Evolutionary conservation across 345 rosid genomes (phyloP), one percentile per base, ranked within the genome.

Genomic region (Ceriops decandra): DNA sequence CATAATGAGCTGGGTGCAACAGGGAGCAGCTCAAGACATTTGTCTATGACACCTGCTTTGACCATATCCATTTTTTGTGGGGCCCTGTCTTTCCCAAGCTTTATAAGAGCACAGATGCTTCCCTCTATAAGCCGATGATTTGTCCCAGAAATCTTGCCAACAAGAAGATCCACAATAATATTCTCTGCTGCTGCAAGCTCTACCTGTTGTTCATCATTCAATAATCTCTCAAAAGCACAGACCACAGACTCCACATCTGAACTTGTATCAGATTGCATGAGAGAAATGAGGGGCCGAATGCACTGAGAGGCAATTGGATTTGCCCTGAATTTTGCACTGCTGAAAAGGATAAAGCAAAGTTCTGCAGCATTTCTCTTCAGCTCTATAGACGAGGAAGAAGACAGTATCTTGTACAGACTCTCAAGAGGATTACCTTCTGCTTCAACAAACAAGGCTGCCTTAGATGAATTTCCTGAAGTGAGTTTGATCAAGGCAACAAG

Each of bases 1-100:
- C 93, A 88, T 66, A 90, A 80, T 46, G 91, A 85, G 77, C 81
- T 79, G 32, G 96, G 84, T 22, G 88, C 91, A 83, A 69, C 69
- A 61, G 91, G 89, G 66, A 92, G 89, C 66, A 86, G 77, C 71
- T 75, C 83, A 58, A 92, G 91, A 74, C 95, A 88, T 68, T 81
- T 85, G 70, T 88, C 90, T 76, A 92, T 78, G 49, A 85, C 66
- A 31, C 96, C 98, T 66, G 90, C 86, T 79, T 90, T 82, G 28
- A 90, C 93, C 98, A 92, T 92, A 47, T 88, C 95, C 76, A 86
- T 67, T 81, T 92, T 90, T 64, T 73, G 73, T 5, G 82, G 89
- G 20, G 88, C 83, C 68, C 93, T 82, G 74, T 92, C 98, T 81
- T 92, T 92, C 54, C 96, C 95, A 81, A 92, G 64, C 80, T 90